Evolutionary conservation across 2,329 filamentous ascomycete species (phyloP), one percentile per base, ranked within the genome.

Genomic region (Diplodia seriata): DNA sequence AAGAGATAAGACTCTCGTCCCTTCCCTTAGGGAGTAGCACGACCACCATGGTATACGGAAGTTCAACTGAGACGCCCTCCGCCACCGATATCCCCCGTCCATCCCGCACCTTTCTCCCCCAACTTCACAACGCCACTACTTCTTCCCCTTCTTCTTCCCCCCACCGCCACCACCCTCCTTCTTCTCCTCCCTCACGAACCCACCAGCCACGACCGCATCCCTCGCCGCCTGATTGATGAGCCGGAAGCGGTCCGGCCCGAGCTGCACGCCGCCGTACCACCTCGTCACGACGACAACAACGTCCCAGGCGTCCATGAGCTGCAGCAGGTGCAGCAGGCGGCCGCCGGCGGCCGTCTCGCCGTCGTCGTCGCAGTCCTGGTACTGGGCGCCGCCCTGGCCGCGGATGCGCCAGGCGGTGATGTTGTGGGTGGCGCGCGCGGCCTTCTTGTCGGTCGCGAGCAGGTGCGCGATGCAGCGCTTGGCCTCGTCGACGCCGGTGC

Each of bases 291-390:
- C 90, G 0, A 99, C 93, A 82, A 98, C 90, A 18, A 91, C 90
- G 78, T 96, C 88, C 93, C 94, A 97, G 12, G 96, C 85, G 75
- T 94, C 92, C 92, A 97, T 97, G 70, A 97, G 81, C 82, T 97
- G 93, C 89, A 99, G 90, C 36, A 99, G 82, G 81, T 97, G 93
- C 69, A 98, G 80, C 75, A 99, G 80, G 51, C 95, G 85, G 0
- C 91, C 89, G 0, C 95, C 95, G 0, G 95, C 95, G 6, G 95
- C 95, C 31, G 91, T 91, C 84, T 99, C 95, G 2, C 95, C 95
- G 77, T 99, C 95, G 74, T 99, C 95, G 74, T 99, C 92, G 76
- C 90, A 97, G 79, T 99, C 95, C 78, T 98, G 94, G 72, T 90
- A 93, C 62, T 85, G 85, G 4, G 83, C 81, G 70, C 80, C 81